A percentile compares a stretch with the other conserved stretches of the same genome.
These are phyloP conservation scores for Miscanthus sacchariflorus DNA, from an alignment of 202 grass and related monocot species.

Conservation along the genomic window DNA sequence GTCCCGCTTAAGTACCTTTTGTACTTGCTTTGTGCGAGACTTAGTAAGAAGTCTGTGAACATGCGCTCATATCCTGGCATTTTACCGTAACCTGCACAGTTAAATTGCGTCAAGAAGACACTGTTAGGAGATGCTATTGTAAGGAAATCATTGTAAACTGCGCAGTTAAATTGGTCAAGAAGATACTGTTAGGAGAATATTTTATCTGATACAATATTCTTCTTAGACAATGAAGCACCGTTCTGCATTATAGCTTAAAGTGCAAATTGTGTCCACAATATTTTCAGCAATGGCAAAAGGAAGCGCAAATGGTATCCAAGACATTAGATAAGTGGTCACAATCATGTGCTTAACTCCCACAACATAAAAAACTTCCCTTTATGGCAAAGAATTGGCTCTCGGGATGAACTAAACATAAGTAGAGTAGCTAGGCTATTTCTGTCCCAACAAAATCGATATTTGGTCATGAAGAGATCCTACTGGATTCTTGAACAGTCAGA, in stretches of 20 bases:
- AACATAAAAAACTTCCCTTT: slow-evolving; percentile 2
- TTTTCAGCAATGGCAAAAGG: neutral
- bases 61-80: slow-evolving; percentile 82
- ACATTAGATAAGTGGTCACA: neutral
- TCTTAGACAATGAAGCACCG: neutral
- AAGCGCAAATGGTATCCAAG: neutral
- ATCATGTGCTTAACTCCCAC: neutral
- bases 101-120: neutral
- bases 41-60: slow-evolving; percentile 68
- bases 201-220: neutral
- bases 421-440: slow-evolving; percentile 33
- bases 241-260: neutral
- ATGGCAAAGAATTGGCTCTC: slow-evolving; percentile 23
- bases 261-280: neutral
- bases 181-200: neutral
- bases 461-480: slow-evolving; percentile 22
- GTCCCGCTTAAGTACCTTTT: slow-evolving; percentile 52
- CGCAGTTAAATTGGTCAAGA: neutral
- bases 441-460: slow-evolving; percentile 25
- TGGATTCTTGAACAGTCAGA: slow-evolving; percentile 29
- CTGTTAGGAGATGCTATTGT: neutral
- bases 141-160: slow-evolving; percentile 15
- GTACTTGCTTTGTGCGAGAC: slow-evolving; percentile 62
- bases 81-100: slow-evolving; percentile 71
- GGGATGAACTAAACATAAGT: slow-evolving; percentile 9